Base-by-base conservation (phyloP, 306 rosid genomes). In the Ziziphus jujuba region DNA sequence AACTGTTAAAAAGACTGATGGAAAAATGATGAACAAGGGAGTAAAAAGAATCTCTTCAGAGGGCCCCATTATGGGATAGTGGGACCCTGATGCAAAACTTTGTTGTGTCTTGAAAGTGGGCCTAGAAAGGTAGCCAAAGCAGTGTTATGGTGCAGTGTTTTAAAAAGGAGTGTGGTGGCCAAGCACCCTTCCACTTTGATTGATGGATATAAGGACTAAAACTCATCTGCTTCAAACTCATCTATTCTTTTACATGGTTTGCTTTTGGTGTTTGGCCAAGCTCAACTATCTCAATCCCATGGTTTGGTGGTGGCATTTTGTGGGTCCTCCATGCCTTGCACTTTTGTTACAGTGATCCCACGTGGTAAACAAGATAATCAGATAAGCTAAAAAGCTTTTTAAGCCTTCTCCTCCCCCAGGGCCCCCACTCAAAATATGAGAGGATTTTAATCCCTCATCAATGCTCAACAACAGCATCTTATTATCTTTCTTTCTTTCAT, bases 281-380 rank as follows among this genome's bases (percentile, higher is more conserved):
- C 77, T 25, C 87, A 76, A 72, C 76, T 52, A 75, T 61, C 74
- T 72, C 49, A 60, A 64, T 66, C 66, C 66, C 11, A 68, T 43
- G 21, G 28, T 74, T 75, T 68, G 51, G 43, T 73, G 56, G 65
- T n/a, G 49, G 58, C 60, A 71, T 47, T 44, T 56, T 56, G 84
- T 64, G 86, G 93, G 83, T 56, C 89, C 79, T 49, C 25, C 51
- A 36, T 75, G 72, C 77, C 63, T 12, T 75, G 73, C 78, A 72
- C 87, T 84, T 79, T 82, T 70, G 66, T 56, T 47, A 66, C 73
- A 63, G 70, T 72, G 35, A 60, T 72, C 17, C 71, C 83, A 72
- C 44, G 66, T 21, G 61, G 72, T 56, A 56, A 31, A 61, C 71
- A 49, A 65, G 72, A 66, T 75, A 54, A 70, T 65, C 63, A 62